Base-by-base conservation (phyloP, 345 rosid genomes). In the Schrenkiella parvula region DNA sequence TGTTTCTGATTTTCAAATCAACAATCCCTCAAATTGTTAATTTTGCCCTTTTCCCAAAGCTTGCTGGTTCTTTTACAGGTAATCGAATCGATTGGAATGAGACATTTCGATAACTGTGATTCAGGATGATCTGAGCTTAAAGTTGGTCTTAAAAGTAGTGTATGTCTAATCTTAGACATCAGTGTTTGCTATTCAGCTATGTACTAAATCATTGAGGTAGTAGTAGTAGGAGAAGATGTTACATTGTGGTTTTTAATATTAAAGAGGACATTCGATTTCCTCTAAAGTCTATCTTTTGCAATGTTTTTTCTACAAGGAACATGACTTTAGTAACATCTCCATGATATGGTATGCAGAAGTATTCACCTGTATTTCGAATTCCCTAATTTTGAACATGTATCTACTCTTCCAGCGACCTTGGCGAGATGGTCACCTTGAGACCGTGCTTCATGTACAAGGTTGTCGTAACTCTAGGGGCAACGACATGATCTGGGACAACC, bases 1-100 rank as follows among this genome's bases (percentile, higher is more conserved):
- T 62, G 72, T 85, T 42, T 58, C 83, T 12, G 93, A 88, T 13
- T 46, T 38, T 23, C 29, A 28, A 4, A 3, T 28, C 29, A 3
- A 28, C 3, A 28, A 23, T 23, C 25, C 25, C 25, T 23, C 25
- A 1, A 23, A 23, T 23, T 23, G 25, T 23, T 23, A 23, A 23
- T 1, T 23, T 23, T 23, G 2, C 25, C 25, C 25, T 23, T 23
- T 23, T 23, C 25, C 25, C 25, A 23, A 3, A 23, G 25, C 25
- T 23, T 3, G 25, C 25, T 23, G 25, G 3, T 1, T 23, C 25
- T 23, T 23, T 1, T 23, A 23, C 25, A 23, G 25, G 25, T 3
- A 23, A n/a, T n/a, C n/a, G n/a, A n/a, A n/a, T n/a, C n/a, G n/a
- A n/a, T n/a, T n/a, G n/a, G n/a, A n/a, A 23, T 23, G 37, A 32